phyloP scores from a whole-genome alignment of 768 basidiomycete genomes.

The Mycena maculata region DNA sequence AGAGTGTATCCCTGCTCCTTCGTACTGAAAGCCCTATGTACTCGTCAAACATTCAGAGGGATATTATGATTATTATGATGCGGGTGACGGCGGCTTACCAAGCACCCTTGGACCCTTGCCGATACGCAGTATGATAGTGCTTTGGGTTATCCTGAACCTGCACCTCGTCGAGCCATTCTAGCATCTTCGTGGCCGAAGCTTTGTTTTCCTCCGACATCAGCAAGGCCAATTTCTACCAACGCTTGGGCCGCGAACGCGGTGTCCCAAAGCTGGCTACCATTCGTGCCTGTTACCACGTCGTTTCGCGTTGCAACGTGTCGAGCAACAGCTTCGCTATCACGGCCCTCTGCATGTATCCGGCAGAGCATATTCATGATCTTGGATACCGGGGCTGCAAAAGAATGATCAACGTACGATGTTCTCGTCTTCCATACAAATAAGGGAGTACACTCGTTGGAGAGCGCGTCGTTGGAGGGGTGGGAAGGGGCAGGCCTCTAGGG shows the following conservation, averaged over 20 bases:
- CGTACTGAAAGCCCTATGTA: conserved; percentile 66
- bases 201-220: conserved; percentile 74
- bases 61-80: neutral
- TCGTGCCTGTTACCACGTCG: conserved; percentile 97
- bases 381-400: conserved; percentile 90
- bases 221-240: conserved; percentile 89
- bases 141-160: conserved; percentile 80
- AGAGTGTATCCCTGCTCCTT: conserved; percentile 95
- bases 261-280: conserved; percentile 96
- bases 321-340: conserved; percentile 79
- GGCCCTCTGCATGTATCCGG: conserved; percentile 80
- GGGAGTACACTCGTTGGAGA: conserved; percentile 73
- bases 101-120: conserved; percentile 74
- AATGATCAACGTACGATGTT: conserved; percentile 86
- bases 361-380: conserved; percentile 95
- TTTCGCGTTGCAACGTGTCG: conserved; percentile 78
- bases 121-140: conserved; percentile 69
- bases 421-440: conserved; percentile 90
- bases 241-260: conserved; percentile 92
- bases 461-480: conserved; percentile 76
- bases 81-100: conserved; percentile 45
- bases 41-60: neutral
- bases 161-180: conserved; percentile 79
- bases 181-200: conserved; percentile 68
- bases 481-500: conserved; percentile 76